Evolutionary conservation across 495 filamentous ascomycete species (phyloP).

Genomic region (Diplogelasinospora grovesii): DNA sequence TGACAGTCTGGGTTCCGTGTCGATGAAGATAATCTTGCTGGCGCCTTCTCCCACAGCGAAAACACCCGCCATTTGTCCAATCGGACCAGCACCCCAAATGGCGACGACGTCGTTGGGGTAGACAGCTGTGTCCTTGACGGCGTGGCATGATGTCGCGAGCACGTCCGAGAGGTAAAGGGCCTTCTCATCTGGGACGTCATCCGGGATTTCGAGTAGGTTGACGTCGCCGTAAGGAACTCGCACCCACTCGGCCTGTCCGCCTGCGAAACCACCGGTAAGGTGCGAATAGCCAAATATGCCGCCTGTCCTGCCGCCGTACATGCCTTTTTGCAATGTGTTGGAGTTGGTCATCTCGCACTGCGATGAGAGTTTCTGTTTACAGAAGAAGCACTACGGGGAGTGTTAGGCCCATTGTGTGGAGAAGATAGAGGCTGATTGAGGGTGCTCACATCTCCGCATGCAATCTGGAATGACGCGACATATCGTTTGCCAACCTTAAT

Average conservation of each 20-base stretch:
- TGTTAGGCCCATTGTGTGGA: slow-evolving; percentile 24
- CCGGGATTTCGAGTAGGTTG: slow-evolving; percentile 75
- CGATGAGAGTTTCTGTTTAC: slow-evolving; percentile 65
- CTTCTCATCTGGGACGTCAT: slow-evolving; percentile 82
- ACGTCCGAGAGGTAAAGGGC: slow-evolving; percentile 76
- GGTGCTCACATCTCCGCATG: slow-evolving; percentile 48
- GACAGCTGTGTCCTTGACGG: slow-evolving; percentile 78
- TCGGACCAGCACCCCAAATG: slow-evolving; percentile 71
- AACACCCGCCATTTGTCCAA: slow-evolving; percentile 74
- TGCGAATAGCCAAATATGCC: slow-evolving; percentile 71
- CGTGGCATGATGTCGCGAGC: slow-evolving; percentile 69
- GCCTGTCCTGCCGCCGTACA: slow-evolving; percentile 69
- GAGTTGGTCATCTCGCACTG: slow-evolving; percentile 75
- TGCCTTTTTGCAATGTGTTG: slow-evolving; percentile 57
- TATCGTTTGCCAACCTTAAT: slow-evolving; percentile 62
- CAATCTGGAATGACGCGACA: slow-evolving; percentile 82
- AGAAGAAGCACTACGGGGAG: slow-evolving; percentile 57
- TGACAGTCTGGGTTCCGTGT: slow-evolving; percentile 69
- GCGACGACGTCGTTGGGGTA: slow-evolving; percentile 72
- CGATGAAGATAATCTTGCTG: slow-evolving; percentile 70
- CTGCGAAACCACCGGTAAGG: slow-evolving; percentile 83
- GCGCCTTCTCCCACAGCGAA: slow-evolving; percentile 70
- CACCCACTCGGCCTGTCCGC: slow-evolving; percentile 83
- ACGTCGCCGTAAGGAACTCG: slow-evolving; percentile 77
- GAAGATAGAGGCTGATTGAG: neutral